These are phyloP conservation scores for Nidula niveotomentosa DNA, from an alignment of 1,284 basidiomycete species.

Conservation along the genomic window DNA sequence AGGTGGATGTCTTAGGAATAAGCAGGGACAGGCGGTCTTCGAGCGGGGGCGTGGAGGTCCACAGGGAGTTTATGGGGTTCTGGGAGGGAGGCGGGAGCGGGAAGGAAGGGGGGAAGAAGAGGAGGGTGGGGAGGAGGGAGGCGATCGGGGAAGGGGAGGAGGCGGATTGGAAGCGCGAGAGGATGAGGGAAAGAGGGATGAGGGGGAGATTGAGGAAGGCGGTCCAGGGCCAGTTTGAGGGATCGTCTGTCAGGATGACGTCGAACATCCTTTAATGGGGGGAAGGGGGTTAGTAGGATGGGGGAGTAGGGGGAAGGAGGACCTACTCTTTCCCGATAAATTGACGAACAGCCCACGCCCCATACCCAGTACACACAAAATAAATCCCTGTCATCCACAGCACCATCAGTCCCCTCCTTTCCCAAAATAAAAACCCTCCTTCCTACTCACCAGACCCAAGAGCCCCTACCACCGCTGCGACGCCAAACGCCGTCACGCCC, in stretches of 20 bases:
- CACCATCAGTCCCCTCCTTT: conserved; percentile 15
- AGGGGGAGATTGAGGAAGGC: conserved; percentile 73
- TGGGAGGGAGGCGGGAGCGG: conserved; percentile 19
- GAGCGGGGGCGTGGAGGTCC: no score
- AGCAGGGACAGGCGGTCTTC: no score
- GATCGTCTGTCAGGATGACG: conserved; percentile 61
- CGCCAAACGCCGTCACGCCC: conserved; percentile 44
- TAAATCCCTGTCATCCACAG: conserved; percentile 48
- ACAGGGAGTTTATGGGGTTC: conserved; percentile 14
- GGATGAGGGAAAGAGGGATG: conserved; percentile 44
- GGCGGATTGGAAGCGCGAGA: conserved; percentile 36
- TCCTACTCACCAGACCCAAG: conserved; percentile 34
- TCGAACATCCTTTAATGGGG: conserved; percentile 48
- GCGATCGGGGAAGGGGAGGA: conserved; percentile 29
- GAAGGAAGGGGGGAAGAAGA: conserved; percentile 60
- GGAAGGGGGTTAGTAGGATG: not conserved
- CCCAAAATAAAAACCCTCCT: not conserved
- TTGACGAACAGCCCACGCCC: conserved; percentile 66
- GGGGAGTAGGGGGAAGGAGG: not conserved
- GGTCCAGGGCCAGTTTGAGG: conserved; percentile 67
- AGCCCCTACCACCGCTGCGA: conserved; percentile 40
- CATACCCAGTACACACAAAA: conserved; percentile 63
- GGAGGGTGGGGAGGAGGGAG: conserved; percentile 49
- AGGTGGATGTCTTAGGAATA: conserved; percentile 16
- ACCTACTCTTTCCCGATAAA: conserved; percentile 70